phyloP scores from a whole-genome alignment of 306 rosid species.

The Prinsepia uniflora region DNA sequence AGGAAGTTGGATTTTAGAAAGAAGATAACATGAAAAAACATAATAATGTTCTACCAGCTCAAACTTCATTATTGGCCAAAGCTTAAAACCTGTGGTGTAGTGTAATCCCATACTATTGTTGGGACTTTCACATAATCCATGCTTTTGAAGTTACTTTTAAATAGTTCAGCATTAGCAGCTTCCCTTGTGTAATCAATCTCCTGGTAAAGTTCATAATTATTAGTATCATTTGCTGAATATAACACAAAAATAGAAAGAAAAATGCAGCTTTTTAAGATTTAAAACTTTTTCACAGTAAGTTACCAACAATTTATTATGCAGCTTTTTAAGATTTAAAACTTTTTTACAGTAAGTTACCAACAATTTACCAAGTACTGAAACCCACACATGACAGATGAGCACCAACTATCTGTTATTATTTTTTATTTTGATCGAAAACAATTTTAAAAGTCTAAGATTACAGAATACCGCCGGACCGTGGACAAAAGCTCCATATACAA shows the following conservation, averaged over 20 bases:
- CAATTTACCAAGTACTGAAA: not conserved
- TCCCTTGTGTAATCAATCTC: constrained; percentile 99
- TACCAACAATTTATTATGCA: not conserved
- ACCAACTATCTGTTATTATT: not conserved
- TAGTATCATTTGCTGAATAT: not conserved
- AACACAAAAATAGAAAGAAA: not conserved
- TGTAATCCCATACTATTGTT: constrained; percentile 81
- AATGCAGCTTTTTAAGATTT: not conserved
- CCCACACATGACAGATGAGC: not conserved
- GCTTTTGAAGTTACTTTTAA: constrained; percentile 79
- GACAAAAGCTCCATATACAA: not conserved
- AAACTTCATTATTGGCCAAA: constrained; percentile 18
- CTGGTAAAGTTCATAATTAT: constrained; percentile 42
- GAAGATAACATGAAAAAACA: constrained; percentile 3
- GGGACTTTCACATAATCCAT: constrained; percentile 94
- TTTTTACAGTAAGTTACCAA: not conserved
- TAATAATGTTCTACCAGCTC: constrained; percentile 12
- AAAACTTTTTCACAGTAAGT: not conserved
- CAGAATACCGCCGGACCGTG: not conserved
- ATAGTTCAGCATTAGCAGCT: constrained; percentile 86
- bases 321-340: not conserved
- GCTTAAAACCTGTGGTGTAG: constrained; percentile 80
- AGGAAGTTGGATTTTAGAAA: constrained; percentile 11
- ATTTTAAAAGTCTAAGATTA: not conserved
- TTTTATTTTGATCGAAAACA: not conserved